Conservation (phyloP, 2,329 filamentous ascomycete genomes). For the Helminthosporium solani region DNA sequence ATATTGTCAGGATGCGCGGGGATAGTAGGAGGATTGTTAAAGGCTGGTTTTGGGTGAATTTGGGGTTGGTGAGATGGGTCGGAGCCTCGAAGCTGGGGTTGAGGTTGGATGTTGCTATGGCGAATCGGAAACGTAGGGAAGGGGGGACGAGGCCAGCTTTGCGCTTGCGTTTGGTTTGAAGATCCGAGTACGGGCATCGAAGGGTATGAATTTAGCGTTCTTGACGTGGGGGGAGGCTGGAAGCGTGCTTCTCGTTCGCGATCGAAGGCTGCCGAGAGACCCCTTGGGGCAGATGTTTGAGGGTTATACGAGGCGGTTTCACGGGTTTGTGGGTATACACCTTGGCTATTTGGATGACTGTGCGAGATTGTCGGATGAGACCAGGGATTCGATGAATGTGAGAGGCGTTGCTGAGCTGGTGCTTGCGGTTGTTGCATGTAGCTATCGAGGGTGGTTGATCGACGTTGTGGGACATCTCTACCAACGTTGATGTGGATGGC, state of each 20-base stretch:
- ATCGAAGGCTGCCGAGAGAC: neutral
- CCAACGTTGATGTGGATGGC: neutral
- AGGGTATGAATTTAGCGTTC: neutral
- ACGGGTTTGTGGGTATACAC: neutral
- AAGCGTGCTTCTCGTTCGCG: neutral
- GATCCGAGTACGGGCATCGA: neutral
- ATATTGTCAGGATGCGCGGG: neutral
- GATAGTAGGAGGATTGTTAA: neutral
- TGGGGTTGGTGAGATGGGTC: too few species aligned
- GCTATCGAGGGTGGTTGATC: slow-evolving; percentile 6
- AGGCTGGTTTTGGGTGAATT: too few species aligned
- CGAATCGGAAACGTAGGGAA: neutral
- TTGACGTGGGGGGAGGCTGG: neutral
- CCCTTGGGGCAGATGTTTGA: neutral
- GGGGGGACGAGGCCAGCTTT: neutral
- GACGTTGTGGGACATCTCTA: neutral
- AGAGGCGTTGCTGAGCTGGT: neutral
- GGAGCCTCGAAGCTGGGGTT: too few species aligned
- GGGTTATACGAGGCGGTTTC: neutral
- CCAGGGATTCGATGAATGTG: neutral
- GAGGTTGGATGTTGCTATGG: too few species aligned
- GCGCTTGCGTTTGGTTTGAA: neutral
- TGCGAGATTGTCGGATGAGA: neutral
- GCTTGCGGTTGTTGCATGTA: neutral
- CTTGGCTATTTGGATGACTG: neutral